Evolutionary conservation across 306 rosid genomes (phyloP).

Genomic region (Calophaca sinica): DNA sequence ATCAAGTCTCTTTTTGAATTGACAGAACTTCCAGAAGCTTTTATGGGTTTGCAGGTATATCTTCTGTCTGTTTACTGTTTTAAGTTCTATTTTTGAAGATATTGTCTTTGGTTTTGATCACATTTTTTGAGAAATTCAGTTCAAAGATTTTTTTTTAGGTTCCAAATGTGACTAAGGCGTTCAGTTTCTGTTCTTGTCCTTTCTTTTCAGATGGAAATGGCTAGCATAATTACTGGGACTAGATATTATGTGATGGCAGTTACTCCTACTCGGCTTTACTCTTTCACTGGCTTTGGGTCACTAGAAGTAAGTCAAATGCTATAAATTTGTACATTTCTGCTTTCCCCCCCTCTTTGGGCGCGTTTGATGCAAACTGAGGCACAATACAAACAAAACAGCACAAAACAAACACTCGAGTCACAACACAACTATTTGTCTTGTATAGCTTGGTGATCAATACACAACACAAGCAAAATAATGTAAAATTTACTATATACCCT

Average conservation of each 20-base stretch:
- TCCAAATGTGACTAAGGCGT: conserved; percentile 24
- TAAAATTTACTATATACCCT: background rate
- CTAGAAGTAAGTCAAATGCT: conserved; percentile 73
- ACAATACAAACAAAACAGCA: background rate
- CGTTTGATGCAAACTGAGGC: background rate
- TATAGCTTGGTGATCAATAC: background rate
- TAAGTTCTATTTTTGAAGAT: conserved; percentile 34
- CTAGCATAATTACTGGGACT: conserved; percentile 75
- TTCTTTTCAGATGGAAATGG: conserved; percentile 86
- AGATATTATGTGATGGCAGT: conserved; percentile 97
- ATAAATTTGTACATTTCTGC: conserved; percentile 3
- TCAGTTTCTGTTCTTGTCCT: conserved; percentile 44
- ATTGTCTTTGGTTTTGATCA: conserved; percentile 35
- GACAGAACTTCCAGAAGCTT: conserved; percentile 80
- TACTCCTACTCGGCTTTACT: conserved; percentile 89
- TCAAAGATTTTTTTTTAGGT: conserved; percentile 13
- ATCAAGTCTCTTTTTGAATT: conserved; percentile 76
- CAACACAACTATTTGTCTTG: background rate
- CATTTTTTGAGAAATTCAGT: conserved; percentile 27
- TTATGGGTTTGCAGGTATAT: conserved; percentile 85
- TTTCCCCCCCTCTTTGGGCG: background rate
- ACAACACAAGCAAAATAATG: too few species aligned
- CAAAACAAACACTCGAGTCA: background rate
- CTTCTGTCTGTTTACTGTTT: conserved; percentile 32
- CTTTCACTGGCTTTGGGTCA: conserved; percentile 86